Evolutionary conservation across 2,329 filamentous ascomycete species (phyloP).

Genomic region (Pseudogymnoascus sp.): DNA sequence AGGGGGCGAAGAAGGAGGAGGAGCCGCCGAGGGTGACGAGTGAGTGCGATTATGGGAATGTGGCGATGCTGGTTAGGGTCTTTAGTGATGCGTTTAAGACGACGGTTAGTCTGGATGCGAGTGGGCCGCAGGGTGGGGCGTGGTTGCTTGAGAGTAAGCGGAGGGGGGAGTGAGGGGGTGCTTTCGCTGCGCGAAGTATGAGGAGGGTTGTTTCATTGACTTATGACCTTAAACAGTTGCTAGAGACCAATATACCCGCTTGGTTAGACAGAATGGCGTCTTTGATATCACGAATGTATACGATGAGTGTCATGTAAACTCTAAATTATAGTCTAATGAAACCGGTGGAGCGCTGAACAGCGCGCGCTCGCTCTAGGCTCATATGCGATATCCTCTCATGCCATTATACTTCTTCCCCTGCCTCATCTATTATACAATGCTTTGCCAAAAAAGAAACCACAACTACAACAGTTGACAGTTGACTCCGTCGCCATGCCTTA

Average conservation of each 20-base stretch:
- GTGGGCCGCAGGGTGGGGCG: constrained; percentile 55
- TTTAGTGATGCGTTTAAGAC: constrained; percentile 62
- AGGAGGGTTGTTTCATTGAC: neutral
- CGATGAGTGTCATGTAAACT: neutral
- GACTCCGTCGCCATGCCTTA: constrained; percentile 7
- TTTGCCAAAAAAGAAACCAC: constrained; percentile 2
- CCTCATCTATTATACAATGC: constrained; percentile 2
- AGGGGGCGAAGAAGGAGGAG: constrained; percentile 19
- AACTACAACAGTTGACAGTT: neutral
- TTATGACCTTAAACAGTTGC: neutral
- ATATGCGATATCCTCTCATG: neutral
- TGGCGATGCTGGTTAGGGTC: constrained; percentile 69
- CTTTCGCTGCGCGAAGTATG: neutral
- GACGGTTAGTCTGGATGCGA: constrained; percentile 63
- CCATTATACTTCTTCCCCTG: neutral
- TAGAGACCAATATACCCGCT: neutral
- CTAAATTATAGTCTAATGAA: neutral
- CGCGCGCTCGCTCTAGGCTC: neutral
- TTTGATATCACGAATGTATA: neutral
- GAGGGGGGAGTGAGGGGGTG: constrained; percentile 11
- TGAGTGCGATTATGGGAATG: constrained; percentile 73
- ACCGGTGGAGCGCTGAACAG: neutral
- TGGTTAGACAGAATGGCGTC: neutral
- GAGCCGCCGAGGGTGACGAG: constrained; percentile 39
- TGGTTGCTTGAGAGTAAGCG: constrained; percentile 56